Conservation (phyloP, 2,329 filamentous ascomycete genomes). For the Tolypocladium pustulatum region DNA sequence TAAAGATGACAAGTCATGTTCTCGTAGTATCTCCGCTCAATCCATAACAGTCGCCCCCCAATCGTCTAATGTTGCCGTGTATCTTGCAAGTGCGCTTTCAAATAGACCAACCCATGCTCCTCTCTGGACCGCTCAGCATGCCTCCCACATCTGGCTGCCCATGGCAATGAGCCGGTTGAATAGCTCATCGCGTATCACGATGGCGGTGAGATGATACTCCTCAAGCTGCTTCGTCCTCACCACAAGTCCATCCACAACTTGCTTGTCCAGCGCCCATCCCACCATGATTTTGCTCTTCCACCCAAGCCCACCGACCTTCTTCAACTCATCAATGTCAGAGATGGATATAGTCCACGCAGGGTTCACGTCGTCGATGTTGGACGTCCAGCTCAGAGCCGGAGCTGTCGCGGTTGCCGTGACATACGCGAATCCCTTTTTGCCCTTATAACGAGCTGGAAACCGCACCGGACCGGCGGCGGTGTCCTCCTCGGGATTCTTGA, state of each 20-base stretch:
- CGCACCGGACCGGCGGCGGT: conserved; percentile 56
- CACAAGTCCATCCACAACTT: conserved; percentile 66
- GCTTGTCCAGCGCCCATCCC: conserved; percentile 63
- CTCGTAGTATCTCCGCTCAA: background rate
- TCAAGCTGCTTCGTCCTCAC: conserved; percentile 49
- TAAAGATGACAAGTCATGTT: background rate
- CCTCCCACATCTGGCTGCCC: conserved; percentile 75
- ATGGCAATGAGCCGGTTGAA: conserved; percentile 69
- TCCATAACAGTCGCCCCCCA: no score
- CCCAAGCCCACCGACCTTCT: conserved; percentile 70
- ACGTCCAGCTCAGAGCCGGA: conserved; percentile 55
- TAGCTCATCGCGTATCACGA: conserved; percentile 62
- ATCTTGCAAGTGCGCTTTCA: background rate
- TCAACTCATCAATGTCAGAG: conserved; percentile 59
- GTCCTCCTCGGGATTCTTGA: conserved; percentile 32
- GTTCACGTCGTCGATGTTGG: conserved; percentile 42
- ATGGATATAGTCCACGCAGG: conserved; percentile 62
- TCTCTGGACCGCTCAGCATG: conserved; percentile 37
- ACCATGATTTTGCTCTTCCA: conserved; percentile 81
- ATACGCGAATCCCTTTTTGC: conserved; percentile 62
- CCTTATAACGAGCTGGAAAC: conserved; percentile 63
- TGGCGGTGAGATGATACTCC: conserved; percentile 55
- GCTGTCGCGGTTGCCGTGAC: conserved; percentile 57
- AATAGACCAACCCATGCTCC: no score
- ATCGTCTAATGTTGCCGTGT: background rate